These are phyloP conservation scores for Lentinula novae-zelandiae DNA, from an alignment of 1,284 basidiomycete genomes.

Conservation along the genomic window DNA sequence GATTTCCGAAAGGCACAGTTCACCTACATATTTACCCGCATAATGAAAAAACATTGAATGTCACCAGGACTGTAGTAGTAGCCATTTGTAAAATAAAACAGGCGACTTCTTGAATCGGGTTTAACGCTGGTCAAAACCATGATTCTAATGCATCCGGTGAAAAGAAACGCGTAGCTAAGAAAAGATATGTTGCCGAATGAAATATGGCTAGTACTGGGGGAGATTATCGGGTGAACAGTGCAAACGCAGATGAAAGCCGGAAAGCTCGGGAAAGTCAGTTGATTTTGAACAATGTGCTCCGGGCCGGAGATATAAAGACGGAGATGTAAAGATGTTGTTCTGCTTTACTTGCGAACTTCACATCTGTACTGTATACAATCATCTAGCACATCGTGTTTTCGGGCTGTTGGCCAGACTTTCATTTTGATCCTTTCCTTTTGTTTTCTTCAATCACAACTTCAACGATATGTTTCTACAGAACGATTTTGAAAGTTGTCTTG, in stretches of 20 bases:
- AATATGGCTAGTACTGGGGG: too few species aligned
- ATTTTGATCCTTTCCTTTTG: neutral
- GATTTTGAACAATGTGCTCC: too few species aligned
- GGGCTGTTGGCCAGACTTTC: neutral
- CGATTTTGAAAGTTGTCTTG: conserved; percentile 12
- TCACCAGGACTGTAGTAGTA: too few species aligned
- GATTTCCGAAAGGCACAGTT: neutral
- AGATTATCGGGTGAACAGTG: too few species aligned
- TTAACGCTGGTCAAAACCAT: neutral
- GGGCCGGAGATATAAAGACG: too few species aligned
- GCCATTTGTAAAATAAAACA: neutral
- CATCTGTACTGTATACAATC: too few species aligned
- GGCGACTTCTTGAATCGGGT: neutral
- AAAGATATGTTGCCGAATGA: too few species aligned
- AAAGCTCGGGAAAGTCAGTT: too few species aligned
- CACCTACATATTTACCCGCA: neutral
- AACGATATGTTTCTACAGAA: neutral
- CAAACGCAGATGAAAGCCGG: too few species aligned
- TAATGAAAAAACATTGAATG: neutral
- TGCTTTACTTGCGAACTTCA: too few species aligned
- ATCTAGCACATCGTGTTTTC: too few species aligned
- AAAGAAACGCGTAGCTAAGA: neutral
- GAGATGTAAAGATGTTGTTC: too few species aligned
- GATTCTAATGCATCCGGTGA: neutral
- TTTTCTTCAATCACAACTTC: neutral